Base-by-base conservation (phyloP, 768 basidiomycete genomes). In the Candolleomyces eurysporus region DNA sequence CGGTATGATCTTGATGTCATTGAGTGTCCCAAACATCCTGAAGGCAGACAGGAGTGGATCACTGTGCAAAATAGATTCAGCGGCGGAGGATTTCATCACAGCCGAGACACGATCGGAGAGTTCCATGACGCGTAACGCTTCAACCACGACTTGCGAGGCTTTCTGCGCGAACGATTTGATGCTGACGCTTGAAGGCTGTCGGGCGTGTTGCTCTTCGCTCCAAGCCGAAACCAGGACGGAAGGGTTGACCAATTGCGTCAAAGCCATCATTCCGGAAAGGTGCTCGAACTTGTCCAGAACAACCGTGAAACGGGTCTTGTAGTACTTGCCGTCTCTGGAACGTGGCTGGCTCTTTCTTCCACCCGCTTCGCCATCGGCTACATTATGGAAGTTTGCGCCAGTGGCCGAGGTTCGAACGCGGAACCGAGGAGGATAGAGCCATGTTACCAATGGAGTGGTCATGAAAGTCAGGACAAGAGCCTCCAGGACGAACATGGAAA, bases 401-500 rank as follows among this genome's bases (percentile, higher is more conserved):
- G 36, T 6, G 36, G 36, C 36, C 11, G 36, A 36, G 1, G 36
- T 36, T 36, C 36, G 36, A 36, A 36, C 36, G 5, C 90, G 90
- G 63, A 84, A 72, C 67, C 80, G 79, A 1, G 79, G 68, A 3
- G 94, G 94, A 72, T 96, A 96, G 73, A 93, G 86, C 36, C 82
- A 67, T 26, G 93, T 75, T 0, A 90, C 90, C 59, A 94, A 81
- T 1, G 94, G 94, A 0, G 94, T 95, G 4, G 92, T 93, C 60
- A 92, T 82, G 76, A 91, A 87, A 0, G 93, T 94, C 49, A 94
- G 77, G 53, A 93, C 75, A 46, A 93, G 75, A 4, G 90, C 87
- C 51, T 87, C 85, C 52, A 95, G 76, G 62, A 96, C 93, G 64
- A 96, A 93, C 91, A 95, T 94, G 0, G 92, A 91, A 78, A 96